phyloP scores from a whole-genome alignment of 1,139 yeast species.

The Suhomyces ambrosiae region DNA sequence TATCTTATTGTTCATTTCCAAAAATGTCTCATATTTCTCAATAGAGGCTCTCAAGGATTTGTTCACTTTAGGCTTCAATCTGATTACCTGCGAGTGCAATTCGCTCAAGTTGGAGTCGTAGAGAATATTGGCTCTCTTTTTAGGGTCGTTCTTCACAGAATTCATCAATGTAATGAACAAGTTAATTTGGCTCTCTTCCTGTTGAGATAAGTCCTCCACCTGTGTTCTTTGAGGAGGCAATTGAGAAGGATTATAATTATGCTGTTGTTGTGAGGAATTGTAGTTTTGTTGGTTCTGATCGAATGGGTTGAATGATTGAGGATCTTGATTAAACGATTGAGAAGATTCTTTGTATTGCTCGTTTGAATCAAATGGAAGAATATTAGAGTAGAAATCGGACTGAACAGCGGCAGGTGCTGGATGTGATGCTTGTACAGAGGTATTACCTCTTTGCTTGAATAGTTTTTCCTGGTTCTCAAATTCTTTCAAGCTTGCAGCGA shows the following conservation, averaged over 20 bases:
- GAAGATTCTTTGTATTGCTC: constrained; percentile 4
- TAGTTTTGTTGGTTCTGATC: constrained; percentile 7
- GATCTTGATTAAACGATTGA: constrained; percentile 6
- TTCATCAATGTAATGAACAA: constrained; percentile 69
- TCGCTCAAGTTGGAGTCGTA: constrained; percentile 65
- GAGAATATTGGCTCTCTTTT: constrained; percentile 51
- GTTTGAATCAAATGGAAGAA: constrained; percentile 18
- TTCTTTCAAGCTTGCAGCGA: constrained; percentile 87
- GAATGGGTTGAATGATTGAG: no score
- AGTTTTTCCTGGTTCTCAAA: constrained; percentile 49
- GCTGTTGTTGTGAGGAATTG: constrained; percentile 13
- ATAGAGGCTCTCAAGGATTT: constrained; percentile 63
- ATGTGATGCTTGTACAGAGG: constrained; percentile 16
- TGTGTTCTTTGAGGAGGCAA: constrained; percentile 10
- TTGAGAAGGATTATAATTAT: no score
- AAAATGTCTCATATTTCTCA: constrained; percentile 66
- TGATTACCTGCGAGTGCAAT: constrained; percentile 63
- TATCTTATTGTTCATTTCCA: constrained; percentile 81
- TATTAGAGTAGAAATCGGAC: constrained; percentile 36
- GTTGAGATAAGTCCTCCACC: constrained; percentile 47
- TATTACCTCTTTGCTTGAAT: constrained; percentile 14
- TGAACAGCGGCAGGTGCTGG: constrained; percentile 16
- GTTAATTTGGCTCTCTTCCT: constrained; percentile 69
- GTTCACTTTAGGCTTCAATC: constrained; percentile 75
- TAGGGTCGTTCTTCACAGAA: constrained; percentile 52